A percentile compares a stretch with the other conserved stretches of the same genome.
These are phyloP conservation scores for Ustilago tritici DNA, from an alignment of 1,284 basidiomycete species.

Conservation along the genomic window DNA sequence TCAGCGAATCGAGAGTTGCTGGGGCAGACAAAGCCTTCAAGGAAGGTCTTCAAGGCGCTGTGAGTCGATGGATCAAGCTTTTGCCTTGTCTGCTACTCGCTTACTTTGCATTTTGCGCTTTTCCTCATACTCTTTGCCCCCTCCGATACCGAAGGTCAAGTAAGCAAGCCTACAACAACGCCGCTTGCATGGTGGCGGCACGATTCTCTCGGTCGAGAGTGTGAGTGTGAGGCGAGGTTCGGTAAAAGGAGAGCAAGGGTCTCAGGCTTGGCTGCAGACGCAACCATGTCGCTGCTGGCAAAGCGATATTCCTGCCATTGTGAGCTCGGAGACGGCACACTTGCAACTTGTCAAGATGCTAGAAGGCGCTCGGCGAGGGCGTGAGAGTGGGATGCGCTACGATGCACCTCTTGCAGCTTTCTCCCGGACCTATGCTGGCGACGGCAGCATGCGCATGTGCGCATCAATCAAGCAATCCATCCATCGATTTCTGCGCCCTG, in stretches of 20 bases:
- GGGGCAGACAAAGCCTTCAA: slow-evolving; percentile 5
- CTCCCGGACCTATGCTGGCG: slow-evolving; percentile 4
- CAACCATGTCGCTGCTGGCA: slow-evolving; percentile 10
- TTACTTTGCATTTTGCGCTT: not conserved
- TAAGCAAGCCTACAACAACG: not conserved
- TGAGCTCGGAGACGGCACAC: not conserved
- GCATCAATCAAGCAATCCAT: not conserved
- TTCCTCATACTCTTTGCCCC: not conserved
- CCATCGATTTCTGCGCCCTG: not conserved
- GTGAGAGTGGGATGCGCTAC: slow-evolving; percentile 10
- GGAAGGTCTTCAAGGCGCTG: not conserved
- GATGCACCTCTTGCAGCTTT: slow-evolving; percentile 21
- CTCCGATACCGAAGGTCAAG: not conserved
- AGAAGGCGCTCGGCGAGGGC: slow-evolving; percentile 8
- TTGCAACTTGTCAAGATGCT: slow-evolving; percentile 5
- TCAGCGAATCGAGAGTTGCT: slow-evolving; percentile 2
- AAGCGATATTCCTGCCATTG: slow-evolving; percentile 2
- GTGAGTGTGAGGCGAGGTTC: not conserved
- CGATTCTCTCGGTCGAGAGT: not conserved
- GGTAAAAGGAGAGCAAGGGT: not conserved
- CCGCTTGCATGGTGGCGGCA: not conserved
- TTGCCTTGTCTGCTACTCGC: not conserved
- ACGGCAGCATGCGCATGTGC: not conserved
- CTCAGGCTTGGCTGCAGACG: slow-evolving; percentile 19
- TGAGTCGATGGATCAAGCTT: not conserved